Conservation (phyloP, 1,284 basidiomycete species). For the Cutaneotrichosporon sp. region DNA sequence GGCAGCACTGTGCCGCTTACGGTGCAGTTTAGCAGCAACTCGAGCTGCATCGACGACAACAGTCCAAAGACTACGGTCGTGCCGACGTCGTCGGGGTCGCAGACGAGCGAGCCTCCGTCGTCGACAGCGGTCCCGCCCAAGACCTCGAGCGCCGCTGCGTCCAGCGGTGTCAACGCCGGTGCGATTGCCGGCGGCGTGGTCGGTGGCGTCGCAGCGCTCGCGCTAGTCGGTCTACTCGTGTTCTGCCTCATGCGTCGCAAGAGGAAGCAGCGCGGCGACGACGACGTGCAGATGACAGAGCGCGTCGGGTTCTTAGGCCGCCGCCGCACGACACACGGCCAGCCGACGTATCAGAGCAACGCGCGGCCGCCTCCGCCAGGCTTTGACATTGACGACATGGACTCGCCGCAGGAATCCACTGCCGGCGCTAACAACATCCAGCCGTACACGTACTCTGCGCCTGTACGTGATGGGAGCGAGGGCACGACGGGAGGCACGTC, state of each 20-base stretch:
- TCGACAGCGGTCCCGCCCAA: background rate
- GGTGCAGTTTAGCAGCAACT: slow-evolving; percentile 20
- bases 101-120: background rate
- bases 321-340: no score
- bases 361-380: background rate
- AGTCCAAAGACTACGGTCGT: slow-evolving; percentile 15
- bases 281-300: background rate
- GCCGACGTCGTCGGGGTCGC: background rate
- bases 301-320: no score
- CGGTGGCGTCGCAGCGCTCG: slow-evolving; percentile 5
- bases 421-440: background rate
- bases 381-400: slow-evolving; percentile 2
- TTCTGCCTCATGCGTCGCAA: slow-evolving; percentile 8
- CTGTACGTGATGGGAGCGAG: background rate
- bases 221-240: slow-evolving; percentile 1
- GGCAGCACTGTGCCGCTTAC: slow-evolving; percentile 31
- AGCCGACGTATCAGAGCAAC: background rate
- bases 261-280: background rate
- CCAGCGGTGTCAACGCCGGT: background rate
- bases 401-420: background rate
- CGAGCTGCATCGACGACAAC: slow-evolving; percentile 26
- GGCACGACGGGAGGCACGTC: no score
- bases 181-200: slow-evolving; percentile 15
- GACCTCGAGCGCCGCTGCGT: background rate
- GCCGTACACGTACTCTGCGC: background rate